phyloP scores from a whole-genome alignment of 2,329 filamentous ascomycete genomes.

The Incumbomyces delicatus region DNA sequence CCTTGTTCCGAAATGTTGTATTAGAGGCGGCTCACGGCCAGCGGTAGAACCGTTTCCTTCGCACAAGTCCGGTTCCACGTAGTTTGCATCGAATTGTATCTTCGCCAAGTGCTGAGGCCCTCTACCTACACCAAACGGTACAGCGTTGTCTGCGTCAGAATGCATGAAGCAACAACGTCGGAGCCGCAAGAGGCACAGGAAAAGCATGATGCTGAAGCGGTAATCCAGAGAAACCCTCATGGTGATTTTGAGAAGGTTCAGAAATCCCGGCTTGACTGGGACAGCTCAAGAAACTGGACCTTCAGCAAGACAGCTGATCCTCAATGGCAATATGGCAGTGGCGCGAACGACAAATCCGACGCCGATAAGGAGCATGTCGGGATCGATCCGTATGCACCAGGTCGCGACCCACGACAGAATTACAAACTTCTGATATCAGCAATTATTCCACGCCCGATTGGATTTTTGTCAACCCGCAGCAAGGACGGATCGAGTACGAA shows the following conservation, averaged over 20 bases:
- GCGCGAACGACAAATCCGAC: conserved; percentile 34
- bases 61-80: too few relatives aligned
- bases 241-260: conserved; percentile 31
- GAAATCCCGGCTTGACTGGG: conserved; percentile 34
- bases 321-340: conserved; percentile 34
- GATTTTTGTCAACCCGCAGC: conserved; percentile 49
- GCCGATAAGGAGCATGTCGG: conserved; percentile 54
- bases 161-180: neutral
- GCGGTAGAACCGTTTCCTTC: too few relatives aligned
- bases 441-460: conserved; percentile 73
- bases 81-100: too few relatives aligned
- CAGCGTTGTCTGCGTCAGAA: neutral
- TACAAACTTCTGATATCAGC: conserved; percentile 86
- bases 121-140: too few relatives aligned
- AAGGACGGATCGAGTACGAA: conserved; percentile 60
- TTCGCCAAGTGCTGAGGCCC: too few relatives aligned
- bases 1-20: too few relatives aligned
- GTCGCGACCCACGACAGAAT: conserved; percentile 60
- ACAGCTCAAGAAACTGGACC: conserved; percentile 24
- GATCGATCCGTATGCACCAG: conserved; percentile 62
- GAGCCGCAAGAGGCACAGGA: conserved; percentile 15
- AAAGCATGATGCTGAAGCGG: conserved; percentile 33
- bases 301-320: conserved; percentile 34
- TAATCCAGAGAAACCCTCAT: conserved; percentile 24
- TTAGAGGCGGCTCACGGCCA: too few relatives aligned